Evolutionary conservation across 176 grass and related monocot genomes (phyloP).

Genomic region (Pontederia paniculata): DNA sequence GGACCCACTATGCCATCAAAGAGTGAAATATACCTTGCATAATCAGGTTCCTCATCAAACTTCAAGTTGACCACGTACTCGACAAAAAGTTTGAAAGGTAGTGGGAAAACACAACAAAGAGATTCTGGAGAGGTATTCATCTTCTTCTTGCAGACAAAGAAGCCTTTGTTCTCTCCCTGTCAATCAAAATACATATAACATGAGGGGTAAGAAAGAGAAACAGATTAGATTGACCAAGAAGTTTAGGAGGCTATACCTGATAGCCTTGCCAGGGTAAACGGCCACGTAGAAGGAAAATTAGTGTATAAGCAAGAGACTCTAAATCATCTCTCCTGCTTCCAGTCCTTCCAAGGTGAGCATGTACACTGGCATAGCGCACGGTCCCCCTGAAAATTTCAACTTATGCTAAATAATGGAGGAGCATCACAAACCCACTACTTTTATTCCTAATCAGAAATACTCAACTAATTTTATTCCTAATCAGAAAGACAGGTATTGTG

Average conservation of each 20-base stretch:
- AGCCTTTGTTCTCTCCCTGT: conserved; percentile 11
- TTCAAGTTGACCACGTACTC: conserved; percentile 11
- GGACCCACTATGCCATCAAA: conserved; percentile 11
- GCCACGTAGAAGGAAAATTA: conserved; percentile 3
- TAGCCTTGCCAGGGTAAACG: conserved; percentile 12
- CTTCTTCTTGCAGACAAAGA: conserved; percentile 5
- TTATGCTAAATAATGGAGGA: neutral
- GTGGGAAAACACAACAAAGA: neutral
- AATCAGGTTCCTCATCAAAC: conserved; percentile 11
- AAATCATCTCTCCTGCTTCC: conserved; percentile 9
- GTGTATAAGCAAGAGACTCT: conserved; percentile 1
- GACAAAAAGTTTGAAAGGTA: conserved; percentile 3
- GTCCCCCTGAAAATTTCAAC: neutral
- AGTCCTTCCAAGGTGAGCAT: conserved; percentile 7
- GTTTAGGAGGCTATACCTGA: neutral
- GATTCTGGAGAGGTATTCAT: conserved; percentile 4
- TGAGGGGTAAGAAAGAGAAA: neutral
- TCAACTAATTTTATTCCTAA: neutral
- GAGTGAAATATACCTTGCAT: conserved; percentile 1
- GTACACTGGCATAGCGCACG: conserved; percentile 3
- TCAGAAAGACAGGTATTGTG: neutral
- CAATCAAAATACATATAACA: neutral
- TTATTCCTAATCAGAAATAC: too few species aligned
- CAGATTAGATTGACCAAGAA: neutral
- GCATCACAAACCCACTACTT: neutral